Percentiles rank a stretch among this genome's conserved stretches.
These are phyloP conservation scores for Colletotrichum musae DNA, from an alignment of 2,329 filamentous ascomycete species.

Conservation along the genomic window DNA sequence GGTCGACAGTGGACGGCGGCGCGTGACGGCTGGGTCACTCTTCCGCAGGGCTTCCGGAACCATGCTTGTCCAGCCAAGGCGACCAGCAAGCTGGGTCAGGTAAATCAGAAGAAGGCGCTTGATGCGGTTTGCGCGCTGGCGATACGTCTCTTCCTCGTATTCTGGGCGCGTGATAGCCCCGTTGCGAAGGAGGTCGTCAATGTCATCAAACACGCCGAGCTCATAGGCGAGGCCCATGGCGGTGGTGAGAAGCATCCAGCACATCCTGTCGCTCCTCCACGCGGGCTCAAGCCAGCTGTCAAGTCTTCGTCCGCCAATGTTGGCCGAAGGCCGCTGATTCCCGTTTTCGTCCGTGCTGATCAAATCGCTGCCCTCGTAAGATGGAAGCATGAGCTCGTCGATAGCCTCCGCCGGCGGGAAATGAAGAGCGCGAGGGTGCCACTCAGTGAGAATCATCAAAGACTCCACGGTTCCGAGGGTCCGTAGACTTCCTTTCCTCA, in stretches of 20 bases:
- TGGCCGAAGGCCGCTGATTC: conserved; percentile 61
- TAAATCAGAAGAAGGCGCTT: conserved; percentile 92
- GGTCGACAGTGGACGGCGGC: conserved; percentile 63
- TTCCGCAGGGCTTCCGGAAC: conserved; percentile 78
- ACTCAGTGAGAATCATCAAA: conserved; percentile 93
- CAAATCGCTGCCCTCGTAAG: conserved; percentile 64
- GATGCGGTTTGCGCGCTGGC: conserved; percentile 84
- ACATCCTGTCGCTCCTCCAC: conserved; percentile 95
- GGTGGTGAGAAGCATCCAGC: conserved; percentile 96
- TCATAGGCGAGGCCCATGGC: conserved; percentile 93
- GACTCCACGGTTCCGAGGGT: conserved; percentile 96
- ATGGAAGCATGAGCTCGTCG: conserved; percentile 77
- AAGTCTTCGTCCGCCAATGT: conserved; percentile 86
- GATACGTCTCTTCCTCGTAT: conserved; percentile 82
- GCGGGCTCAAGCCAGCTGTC: conserved; percentile 97
- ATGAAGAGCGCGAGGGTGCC: conserved; percentile 94
- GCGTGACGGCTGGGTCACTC: conserved; percentile 69
- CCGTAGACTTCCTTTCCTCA: conserved; percentile 84
- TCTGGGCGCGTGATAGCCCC: conserved; percentile 73
- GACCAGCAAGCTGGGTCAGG: conserved; percentile 91
- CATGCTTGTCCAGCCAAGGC: conserved; percentile 94
- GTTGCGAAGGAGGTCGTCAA: conserved; percentile 77
- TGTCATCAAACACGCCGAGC: conserved; percentile 94
- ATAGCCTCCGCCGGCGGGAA: conserved; percentile 88
- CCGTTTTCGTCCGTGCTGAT: conserved; percentile 61